Evolutionary conservation across 768 basidiomycete species (phyloP), one percentile per base, ranked within the genome.

Genomic region (Amanita rimosa): DNA sequence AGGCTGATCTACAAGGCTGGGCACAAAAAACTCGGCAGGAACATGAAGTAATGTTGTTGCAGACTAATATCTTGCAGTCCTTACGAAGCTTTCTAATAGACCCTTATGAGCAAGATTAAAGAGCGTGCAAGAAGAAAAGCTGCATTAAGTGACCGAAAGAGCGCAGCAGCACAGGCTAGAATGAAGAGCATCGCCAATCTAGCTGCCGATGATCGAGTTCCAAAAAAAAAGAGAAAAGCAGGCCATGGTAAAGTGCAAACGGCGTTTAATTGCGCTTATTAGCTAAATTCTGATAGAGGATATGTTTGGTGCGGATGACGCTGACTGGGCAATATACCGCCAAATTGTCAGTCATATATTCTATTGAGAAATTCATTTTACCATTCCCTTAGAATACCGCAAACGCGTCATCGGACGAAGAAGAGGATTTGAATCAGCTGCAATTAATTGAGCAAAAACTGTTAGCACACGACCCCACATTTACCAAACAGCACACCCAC

Each of bases 301-400:
- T 56, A 82, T 72, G 67, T 99, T 98, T 59, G 93, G 95, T 3
- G 83, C 82, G 14, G 84, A 95, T 55, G 94, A 98, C 59, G 92
- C 86, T 6, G 95, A 98, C 60, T 98, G 95, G 94, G 84, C 85
- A 0, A 92, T 98, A 51, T 98, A 98, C 61, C 88, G 95, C 54
- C 93, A 97, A 66, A 93, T 99, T 51, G 94, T 94, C 60, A 54
- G 78, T 34, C 63, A 16, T 19, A 8, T 3, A 24, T 26, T 3
- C 37, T 42, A 38, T 29, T 7, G 11, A 17, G 27, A 29, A 8
- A 9, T 22, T 29, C 2, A 22, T 3, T 44, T 13, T 11, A 29
- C 19, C 21, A 24, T 11, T 4, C 14, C 24, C 4, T 27, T 13
- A 89, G 86, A 88, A 88, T 59, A 78, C 74, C 3, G 73, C 80